A percentile compares a stretch with the other conserved stretches of the same genome.
Conservation (phyloP, 2,329 filamentous ascomycete genomes). For the Boeremia exigua region DNA sequence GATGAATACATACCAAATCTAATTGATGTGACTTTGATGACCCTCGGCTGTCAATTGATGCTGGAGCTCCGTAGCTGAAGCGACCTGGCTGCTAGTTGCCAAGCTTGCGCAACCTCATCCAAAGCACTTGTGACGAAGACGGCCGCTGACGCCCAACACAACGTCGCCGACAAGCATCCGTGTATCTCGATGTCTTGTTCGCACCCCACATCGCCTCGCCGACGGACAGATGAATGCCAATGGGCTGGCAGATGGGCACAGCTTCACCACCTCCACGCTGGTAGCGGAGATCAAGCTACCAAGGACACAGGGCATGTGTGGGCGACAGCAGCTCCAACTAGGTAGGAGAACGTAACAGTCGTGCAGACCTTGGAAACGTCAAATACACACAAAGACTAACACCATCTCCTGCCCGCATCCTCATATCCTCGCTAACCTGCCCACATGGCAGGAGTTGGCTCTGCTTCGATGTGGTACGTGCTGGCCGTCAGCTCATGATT, state of each 20-base stretch:
- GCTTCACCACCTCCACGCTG: neutral
- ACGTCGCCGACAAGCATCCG: neutral
- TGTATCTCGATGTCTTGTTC: neutral
- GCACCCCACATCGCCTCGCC: neutral
- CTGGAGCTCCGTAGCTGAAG: conserved; percentile 25
- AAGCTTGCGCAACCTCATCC: conserved; percentile 40
- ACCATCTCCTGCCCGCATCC: neutral
- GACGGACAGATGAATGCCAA: neutral
- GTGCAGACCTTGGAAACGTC: too few species aligned
- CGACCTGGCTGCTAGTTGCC: conserved; percentile 34
- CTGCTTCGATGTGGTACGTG: neutral
- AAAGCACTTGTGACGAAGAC: conserved; percentile 4
- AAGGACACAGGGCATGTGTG: too few species aligned
- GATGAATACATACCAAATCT: conserved; percentile 26
- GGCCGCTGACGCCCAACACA: conserved; percentile 9
- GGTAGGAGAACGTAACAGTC: too few species aligned
- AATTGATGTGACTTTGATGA: conserved; percentile 25
- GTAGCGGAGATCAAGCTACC: neutral
- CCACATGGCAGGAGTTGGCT: neutral
- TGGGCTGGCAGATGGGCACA: neutral
- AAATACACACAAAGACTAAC: too few species aligned
- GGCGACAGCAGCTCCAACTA: too few species aligned
- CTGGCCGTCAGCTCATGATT: neutral
- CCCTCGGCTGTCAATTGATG: conserved; percentile 20
- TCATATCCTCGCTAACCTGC: neutral